Evolutionary conservation across 768 basidiomycete genomes (phyloP), one percentile per base, ranked within the genome.

Genomic region (Termitomyces sp.): DNA sequence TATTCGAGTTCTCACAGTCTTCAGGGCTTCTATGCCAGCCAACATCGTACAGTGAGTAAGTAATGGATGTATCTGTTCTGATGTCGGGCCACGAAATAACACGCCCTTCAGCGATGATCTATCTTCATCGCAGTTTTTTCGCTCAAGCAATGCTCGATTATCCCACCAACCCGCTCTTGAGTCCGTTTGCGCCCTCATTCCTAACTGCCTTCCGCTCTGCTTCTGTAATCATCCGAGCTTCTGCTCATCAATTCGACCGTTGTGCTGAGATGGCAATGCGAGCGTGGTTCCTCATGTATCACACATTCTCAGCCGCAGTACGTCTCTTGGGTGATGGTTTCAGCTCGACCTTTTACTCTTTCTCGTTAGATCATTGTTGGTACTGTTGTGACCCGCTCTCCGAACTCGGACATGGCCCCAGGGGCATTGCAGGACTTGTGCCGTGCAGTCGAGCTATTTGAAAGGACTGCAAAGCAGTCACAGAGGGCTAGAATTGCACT

Each of bases 1-100:
- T 74, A 78, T 61, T 80, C 79, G 1, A 77, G 78, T 53, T 77
- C 79, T n/a, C 66, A 79, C 27, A 79, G 80, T 46, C 67, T 84
- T 60, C 74, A 80, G 45, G 81, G 78, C 18, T 83, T 82, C 60
- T 81, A 83, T 67, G 77, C 80, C 4, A 81, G 81, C 45, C 82
- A 84, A 63, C 78, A 81, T 70, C 73, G 82, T 8, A 82, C 81
- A 61, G 82, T 84, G 63, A 81, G 83, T 86, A 65, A 73, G 80
- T 81, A 46, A 9, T 22, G 1, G 7, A 22, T 41, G 13, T 36
- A 22, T 20, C 27, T 13, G 15, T 42, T 20, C 27, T 13, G 18
- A 1, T 41, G 27, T 20, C 27, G 18, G 1, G 22, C 11, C 36
- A 41, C 30, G 36, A 6, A 30, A 20, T 54, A 31, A 54, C 41